These are phyloP conservation scores for Ophiostoma sp. DNA, from an alignment of 2,329 filamentous ascomycete genomes.

Conservation along the genomic window DNA sequence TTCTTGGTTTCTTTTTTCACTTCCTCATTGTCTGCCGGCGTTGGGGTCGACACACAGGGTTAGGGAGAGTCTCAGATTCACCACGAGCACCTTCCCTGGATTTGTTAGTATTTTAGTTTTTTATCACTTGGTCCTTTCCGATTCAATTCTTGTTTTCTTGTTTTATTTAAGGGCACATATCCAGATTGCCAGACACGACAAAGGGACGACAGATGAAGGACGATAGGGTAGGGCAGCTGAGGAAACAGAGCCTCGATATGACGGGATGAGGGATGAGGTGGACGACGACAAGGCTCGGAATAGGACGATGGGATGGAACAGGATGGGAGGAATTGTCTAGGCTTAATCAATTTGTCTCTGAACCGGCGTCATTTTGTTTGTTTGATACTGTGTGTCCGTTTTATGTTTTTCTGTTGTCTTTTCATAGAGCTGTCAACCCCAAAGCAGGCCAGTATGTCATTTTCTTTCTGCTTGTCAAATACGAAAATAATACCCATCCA, in stretches of 20 bases:
- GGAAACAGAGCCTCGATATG: background rate
- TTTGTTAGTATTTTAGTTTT: background rate
- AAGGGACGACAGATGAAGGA: background rate
- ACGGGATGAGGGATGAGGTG: background rate
- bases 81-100: background rate
- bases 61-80: background rate
- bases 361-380: background rate
- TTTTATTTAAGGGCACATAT: background rate
- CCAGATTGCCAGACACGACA: background rate
- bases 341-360: conserved; percentile 2
- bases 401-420: background rate
- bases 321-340: background rate
- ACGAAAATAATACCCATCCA: background rate
- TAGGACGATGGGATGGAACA: background rate
- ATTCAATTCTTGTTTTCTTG: background rate
- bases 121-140: background rate
- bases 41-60: background rate
- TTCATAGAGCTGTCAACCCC: background rate
- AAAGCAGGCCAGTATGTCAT: background rate
- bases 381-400: background rate
- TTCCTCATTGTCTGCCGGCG: conserved; percentile 8
- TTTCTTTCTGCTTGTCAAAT: background rate
- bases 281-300: background rate
- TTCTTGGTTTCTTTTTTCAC: conserved; percentile 12
- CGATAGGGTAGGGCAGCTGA: background rate